A percentile compares a stretch with the other conserved stretches of the same genome.
phyloP scores from a whole-genome alignment of 768 basidiomycete species.

The Macrolepiota fuliginosa region DNA sequence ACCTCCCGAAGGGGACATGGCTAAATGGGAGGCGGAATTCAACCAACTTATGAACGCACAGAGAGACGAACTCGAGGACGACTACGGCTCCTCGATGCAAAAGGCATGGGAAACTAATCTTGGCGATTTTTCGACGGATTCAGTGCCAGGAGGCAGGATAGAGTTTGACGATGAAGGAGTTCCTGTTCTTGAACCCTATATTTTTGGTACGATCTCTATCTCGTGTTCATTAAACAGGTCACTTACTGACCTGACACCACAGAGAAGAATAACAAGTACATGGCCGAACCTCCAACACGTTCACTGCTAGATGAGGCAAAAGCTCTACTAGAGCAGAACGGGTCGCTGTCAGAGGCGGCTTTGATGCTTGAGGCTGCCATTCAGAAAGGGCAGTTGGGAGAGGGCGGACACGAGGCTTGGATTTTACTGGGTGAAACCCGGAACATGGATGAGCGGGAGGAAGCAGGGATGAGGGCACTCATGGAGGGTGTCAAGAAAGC shows the following conservation, averaged over 20 bases:
- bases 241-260: constrained; percentile 8
- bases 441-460: constrained; percentile 87
- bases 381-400: constrained; percentile 74
- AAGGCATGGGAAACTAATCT: constrained; percentile 60
- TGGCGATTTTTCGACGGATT: constrained; percentile 38
- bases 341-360: constrained; percentile 84
- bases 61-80: constrained; percentile 59
- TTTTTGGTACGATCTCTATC: constrained; percentile 55
- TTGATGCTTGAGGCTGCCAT: constrained; percentile 90
- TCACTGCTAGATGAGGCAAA: constrained; percentile 75
- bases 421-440: constrained; percentile 86
- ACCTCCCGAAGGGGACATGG: constrained; percentile 59
- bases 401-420: constrained; percentile 89
- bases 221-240: neutral
- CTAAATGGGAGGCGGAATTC: constrained; percentile 83
- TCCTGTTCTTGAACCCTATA: constrained; percentile 69
- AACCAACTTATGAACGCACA: constrained; percentile 71
- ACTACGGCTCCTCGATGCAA: constrained; percentile 62
- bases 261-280: constrained; percentile 75
- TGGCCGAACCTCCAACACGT: constrained; percentile 44
- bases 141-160: constrained; percentile 19
- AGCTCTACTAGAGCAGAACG: constrained; percentile 71
- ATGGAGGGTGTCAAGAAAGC: constrained; percentile 68
- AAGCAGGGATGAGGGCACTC: constrained; percentile 77
- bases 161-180: constrained; percentile 73